Conservation (phyloP, 306 rosid species). For the Fragaria ananassa region DNA sequence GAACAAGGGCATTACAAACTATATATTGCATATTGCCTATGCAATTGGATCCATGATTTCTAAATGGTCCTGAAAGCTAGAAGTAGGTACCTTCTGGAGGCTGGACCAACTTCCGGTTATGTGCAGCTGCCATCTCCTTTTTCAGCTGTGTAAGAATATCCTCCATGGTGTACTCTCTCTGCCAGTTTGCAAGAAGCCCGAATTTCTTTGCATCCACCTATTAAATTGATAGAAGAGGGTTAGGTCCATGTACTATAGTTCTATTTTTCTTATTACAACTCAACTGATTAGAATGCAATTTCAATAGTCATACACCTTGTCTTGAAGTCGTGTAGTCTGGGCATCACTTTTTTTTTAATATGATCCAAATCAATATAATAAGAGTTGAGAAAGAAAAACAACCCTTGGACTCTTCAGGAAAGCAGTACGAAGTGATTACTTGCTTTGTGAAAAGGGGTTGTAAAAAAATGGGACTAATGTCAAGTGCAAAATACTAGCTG, state of each 20-base stretch:
- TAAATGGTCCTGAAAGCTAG: constrained; percentile 50
- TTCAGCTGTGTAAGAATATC: constrained; percentile 97
- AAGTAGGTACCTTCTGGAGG: constrained; percentile 99
- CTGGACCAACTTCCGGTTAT: constrained; percentile 97
- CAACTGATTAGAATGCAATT: not conserved
- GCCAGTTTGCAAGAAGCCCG: constrained; percentile 93
- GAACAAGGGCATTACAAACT: constrained; percentile 67
- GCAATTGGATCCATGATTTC: constrained; percentile 51
- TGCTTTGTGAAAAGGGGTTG: not conserved
- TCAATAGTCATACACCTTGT: constrained; percentile 1
- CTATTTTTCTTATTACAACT: not conserved
- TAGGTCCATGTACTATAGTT: no score
- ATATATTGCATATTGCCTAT: constrained; percentile 62
- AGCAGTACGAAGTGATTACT: not conserved
- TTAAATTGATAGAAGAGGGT: constrained; percentile 8
- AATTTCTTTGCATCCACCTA: constrained; percentile 97
- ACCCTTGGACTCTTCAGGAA: not conserved
- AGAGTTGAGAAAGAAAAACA: not conserved
- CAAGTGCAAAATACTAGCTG: not conserved
- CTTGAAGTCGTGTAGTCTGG: not conserved
- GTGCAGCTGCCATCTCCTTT: constrained; percentile 96
- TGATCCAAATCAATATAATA: not conserved
- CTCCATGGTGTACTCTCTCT: constrained; percentile 98
- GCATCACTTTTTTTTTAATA: not conserved
- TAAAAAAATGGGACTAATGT: not conserved